Evolutionary conservation across 495 filamentous ascomycete species (phyloP).

Genomic region (Neurospora terricola): DNA sequence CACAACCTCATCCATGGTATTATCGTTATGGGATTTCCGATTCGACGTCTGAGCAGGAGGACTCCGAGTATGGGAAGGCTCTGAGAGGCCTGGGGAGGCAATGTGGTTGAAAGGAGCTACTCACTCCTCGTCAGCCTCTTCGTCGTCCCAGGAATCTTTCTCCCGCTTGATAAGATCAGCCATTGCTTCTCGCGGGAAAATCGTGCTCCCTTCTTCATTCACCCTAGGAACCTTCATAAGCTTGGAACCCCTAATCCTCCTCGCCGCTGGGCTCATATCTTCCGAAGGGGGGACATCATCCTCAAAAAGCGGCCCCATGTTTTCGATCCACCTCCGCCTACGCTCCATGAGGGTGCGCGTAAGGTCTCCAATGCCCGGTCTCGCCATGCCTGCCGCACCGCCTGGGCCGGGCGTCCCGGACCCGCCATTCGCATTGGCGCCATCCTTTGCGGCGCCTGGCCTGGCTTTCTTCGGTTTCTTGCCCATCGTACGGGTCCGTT

Average conservation of each 20-base stretch:
- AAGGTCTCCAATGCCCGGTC: conserved; percentile 83
- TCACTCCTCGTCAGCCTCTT: conserved; percentile 46
- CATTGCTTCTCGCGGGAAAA: conserved; percentile 54
- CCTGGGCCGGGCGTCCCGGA: conserved; percentile 42
- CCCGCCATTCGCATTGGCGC: conserved; percentile 37
- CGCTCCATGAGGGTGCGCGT: conserved; percentile 86
- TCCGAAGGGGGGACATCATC: conserved; percentile 36
- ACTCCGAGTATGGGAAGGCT: background rate
- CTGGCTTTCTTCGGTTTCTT: conserved; percentile 87
- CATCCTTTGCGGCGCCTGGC: conserved; percentile 49
- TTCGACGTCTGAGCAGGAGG: background rate
- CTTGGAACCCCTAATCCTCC: background rate
- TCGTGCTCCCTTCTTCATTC: conserved; percentile 32
- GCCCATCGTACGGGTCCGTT: conserved; percentile 88
- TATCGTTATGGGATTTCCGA: background rate
- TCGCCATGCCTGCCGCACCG: conserved; percentile 44
- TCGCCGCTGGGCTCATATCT: background rate
- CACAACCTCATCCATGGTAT: background rate
- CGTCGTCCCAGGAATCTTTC: conserved; percentile 67
- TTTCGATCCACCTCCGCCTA: conserved; percentile 74
- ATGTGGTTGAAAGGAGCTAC: background rate
- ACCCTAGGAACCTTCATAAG: conserved; percentile 37
- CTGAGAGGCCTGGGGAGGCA: background rate
- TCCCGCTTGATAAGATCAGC: conserved; percentile 52
- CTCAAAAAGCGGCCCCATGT: conserved; percentile 77